These are phyloP conservation scores for Globisporangium lucens DNA, from an alignment of 352 stramenopile species.

Conservation along the genomic window DNA sequence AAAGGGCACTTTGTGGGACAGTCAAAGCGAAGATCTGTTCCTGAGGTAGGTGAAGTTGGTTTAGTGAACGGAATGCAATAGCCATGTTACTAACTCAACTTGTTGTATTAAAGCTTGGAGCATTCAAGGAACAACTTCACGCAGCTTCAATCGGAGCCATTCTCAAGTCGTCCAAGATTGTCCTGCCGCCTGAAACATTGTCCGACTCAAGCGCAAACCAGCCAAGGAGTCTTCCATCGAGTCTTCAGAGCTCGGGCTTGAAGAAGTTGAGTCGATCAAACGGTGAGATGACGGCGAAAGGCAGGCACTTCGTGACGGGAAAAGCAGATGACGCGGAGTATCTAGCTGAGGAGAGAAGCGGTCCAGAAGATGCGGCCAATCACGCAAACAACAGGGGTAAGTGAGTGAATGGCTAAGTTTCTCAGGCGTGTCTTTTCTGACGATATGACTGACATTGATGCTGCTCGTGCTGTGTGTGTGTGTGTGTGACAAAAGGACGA, in stretches of 20 bases:
- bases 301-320: background rate
- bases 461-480: background rate
- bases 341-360: background rate
- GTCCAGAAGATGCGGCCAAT: constrained; percentile 9
- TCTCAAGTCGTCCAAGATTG: constrained; percentile 44
- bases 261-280: background rate
- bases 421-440: background rate
- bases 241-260: background rate
- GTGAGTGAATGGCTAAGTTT: background rate
- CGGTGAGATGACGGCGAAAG: background rate
- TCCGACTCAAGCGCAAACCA: constrained; percentile 20
- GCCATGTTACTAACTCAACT: background rate
- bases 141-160: constrained; percentile 36
- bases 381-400: constrained; percentile 8
- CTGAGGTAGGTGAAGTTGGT: constrained; percentile 21
- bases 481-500: background rate
- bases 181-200: constrained; percentile 18
- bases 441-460: background rate
- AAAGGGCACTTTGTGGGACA: constrained; percentile 8
- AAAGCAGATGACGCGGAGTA: background rate
- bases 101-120: constrained; percentile 9
- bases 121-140: constrained; percentile 18
- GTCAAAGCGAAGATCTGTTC: constrained; percentile 27
- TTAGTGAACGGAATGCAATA: background rate
- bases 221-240: constrained; percentile 20